A percentile compares a stretch with the other conserved stretches of the same genome.
phyloP scores from a whole-genome alignment of 306 rosid species.

The Dryas drummondii region DNA sequence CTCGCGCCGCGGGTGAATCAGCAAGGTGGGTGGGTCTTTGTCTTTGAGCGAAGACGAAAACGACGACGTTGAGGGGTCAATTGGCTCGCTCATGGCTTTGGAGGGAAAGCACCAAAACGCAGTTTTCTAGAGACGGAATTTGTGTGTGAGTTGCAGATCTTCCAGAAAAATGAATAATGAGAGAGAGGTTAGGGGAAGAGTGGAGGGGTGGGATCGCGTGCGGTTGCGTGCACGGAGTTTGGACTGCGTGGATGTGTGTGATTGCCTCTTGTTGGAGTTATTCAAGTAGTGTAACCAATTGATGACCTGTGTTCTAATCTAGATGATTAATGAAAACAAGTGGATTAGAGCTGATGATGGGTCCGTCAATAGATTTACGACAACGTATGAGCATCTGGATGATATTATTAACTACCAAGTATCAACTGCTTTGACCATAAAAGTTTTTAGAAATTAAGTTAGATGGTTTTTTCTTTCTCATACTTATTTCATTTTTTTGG shows the following conservation, averaged over 20 bases:
- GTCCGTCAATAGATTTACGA: neutral
- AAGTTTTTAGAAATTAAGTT: neutral
- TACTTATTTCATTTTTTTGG: no score
- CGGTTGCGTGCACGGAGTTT: neutral
- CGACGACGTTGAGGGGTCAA: constrained; percentile 51
- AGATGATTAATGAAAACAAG: neutral
- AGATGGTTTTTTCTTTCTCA: no score
- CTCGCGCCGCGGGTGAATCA: no score
- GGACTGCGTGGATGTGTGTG: neutral
- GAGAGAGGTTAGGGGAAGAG: constrained; percentile 22
- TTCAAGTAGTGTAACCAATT: neutral
- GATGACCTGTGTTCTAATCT: neutral
- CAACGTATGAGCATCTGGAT: neutral
- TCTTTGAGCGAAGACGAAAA: constrained; percentile 33
- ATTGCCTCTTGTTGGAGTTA: neutral
- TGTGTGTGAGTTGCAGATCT: constrained; percentile 37
- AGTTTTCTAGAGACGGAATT: neutral
- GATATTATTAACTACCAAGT: neutral
- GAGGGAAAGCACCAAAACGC: constrained; percentile 16
- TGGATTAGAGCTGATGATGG: neutral
- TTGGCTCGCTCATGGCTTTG: constrained; percentile 64
- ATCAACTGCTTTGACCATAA: neutral
- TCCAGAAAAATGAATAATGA: constrained; percentile 40
- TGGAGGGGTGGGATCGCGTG: neutral
- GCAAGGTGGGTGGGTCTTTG: no score